These are phyloP conservation scores for Cercophora samala DNA, from an alignment of 495 filamentous ascomycete species.

Conservation along the genomic window DNA sequence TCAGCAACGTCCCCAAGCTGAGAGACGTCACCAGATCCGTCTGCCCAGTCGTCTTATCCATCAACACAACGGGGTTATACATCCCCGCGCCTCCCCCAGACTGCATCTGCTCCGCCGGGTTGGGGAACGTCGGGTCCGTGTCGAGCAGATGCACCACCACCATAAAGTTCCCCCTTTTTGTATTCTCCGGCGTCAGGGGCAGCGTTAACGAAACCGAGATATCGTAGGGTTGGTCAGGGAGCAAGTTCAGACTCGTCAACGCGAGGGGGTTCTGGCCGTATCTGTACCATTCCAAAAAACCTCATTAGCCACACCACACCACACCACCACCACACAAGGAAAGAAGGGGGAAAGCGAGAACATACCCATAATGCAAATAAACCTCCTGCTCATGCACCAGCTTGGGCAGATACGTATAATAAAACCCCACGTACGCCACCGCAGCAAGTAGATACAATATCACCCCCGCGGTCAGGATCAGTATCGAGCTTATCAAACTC, in stretches of 20 bases:
- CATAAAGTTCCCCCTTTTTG: conserved; percentile 5
- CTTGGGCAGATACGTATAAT: conserved; percentile 76
- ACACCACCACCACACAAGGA: too few species aligned
- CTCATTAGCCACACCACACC: too few species aligned
- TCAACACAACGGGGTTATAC: not conserved
- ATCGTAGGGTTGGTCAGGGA: conserved; percentile 56
- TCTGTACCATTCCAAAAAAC: too few species aligned
- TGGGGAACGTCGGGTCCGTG: not conserved
- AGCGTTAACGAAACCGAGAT: conserved; percentile 56
- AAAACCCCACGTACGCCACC: conserved; percentile 72
- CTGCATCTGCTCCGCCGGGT: not conserved
- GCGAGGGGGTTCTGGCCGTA: not conserved
- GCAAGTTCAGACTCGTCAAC: not conserved
- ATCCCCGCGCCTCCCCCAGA: not conserved
- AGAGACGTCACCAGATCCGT: not conserved
- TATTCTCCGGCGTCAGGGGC: conserved; percentile 39
- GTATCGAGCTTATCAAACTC: conserved; percentile 61
- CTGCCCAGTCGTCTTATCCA: not conserved
- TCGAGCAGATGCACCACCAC: conserved; percentile 1
- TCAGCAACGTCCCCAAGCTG: not conserved
- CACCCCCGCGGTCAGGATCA: conserved; percentile 57
- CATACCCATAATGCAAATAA: conserved; percentile 78
- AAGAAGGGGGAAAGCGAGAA: not conserved
- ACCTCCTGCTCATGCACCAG: conserved; percentile 60
- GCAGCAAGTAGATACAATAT: conserved; percentile 61